Evolutionary conservation across 768 basidiomycete genomes (phyloP), one percentile per base, ranked within the genome.

Genomic region (Panellus pusillus): DNA sequence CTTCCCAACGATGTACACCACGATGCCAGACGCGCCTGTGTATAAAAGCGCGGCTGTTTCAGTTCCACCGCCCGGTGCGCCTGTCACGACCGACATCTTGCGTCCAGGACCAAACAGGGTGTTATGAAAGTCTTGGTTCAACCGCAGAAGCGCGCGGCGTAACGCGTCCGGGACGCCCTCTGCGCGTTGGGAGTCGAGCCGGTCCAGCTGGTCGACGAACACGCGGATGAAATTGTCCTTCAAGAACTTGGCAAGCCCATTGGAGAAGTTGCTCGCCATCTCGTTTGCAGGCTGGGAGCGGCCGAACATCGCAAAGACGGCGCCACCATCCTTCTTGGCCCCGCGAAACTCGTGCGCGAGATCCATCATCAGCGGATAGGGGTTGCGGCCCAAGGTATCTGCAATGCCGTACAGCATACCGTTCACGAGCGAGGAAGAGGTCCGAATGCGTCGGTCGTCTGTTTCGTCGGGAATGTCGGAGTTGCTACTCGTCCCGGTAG

Each of bases 221-320:
- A 80, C 79, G 5, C 70, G 62, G 8, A 87, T 69, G 66, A 96
- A 96, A 49, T 83, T 78, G 67, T 95, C 93, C 56, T 88, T 89
- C 5, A 98, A 77, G 65, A 80, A 95, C 69, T 91, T 93, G 31
- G 93, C 83, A n/a, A 96, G 73, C 35, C 77, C 76, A 49, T 89
- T 91, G 48, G 84, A 83, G 61, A 73, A 80, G 19, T 73, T 72
- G 6, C 74, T 74, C 4, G 82, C 72, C 12, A 76, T 58, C 5
- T 67, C 58, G 32, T 71, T 72, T 1, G 72, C 70, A 0, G 74
- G 83, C 17, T 83, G 77, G 7, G 83, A 76, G 2, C 89, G 82
- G 14, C 96, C 95, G 68, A 98, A 98, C 86, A 99, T 93, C 18
- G 93, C 97, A 63, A 99, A 97, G 18, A 99, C 75, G 12, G 92